Evolutionary conservation across 345 rosid genomes (phyloP), one percentile per base, ranked within the genome.

Genomic region (Corymbia maculata): DNA sequence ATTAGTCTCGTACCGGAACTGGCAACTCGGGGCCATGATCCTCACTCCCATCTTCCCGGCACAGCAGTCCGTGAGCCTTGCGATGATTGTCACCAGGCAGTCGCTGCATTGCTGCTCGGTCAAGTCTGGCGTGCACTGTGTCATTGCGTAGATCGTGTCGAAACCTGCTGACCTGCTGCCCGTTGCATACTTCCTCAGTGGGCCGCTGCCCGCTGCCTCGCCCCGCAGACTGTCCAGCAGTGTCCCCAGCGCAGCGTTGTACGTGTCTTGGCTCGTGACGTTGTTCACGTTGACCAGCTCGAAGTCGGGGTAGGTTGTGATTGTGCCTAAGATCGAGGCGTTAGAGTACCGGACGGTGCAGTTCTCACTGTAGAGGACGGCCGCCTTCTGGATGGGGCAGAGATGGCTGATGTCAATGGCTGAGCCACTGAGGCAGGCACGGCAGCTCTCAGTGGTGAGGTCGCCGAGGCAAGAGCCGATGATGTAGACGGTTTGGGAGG

Each of bases 121-220:
- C 80, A 93, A 86, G 85, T 94, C 93, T 4, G 95, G 94, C 14
- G 91, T 90, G 79, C 97, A 94, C 9, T 94, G 96, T 9, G 57
- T 88, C 44, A 88, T 91, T n/a, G 88, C 97, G 1, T 61, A 93
- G 61, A 93, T 86, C 4, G 16, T 89, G 10, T 26, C 4, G 32
- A 26, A 91, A 4, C n/a, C 90, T 1, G 79, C 88, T 7, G 57
- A 86, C 0, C 75, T 14, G 14, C 85, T 82, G 17, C 94, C 94
- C 1, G 91, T 86, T 4, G 95, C 95, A 24, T 90, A 95, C 75
- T 94, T 94, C 55, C 92, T 88, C 14, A 86, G 85, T 9, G 90
- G 52, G 51, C 90, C 91, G 13, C 92, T 91, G 4, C 17, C 85
- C 4, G 55, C 55, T 5, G 55, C 86, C 32, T 84, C 55, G 4